Conservation (phyloP, 345 rosid species). For the Citrus glauca region DNA sequence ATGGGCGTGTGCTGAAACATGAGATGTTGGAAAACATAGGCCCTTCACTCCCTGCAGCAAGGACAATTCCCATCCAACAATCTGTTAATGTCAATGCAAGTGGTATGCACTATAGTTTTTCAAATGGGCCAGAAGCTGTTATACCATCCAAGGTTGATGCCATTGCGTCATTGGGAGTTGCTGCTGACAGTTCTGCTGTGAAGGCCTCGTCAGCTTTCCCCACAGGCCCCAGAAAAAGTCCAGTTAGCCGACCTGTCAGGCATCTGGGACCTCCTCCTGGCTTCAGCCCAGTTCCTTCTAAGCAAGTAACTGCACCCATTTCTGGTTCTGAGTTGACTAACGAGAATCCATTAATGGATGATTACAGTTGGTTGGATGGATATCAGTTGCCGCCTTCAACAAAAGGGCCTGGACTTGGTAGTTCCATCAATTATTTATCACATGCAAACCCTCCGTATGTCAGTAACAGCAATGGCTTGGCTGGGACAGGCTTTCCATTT, state of each 20-base stretch:
- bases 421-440: slow-evolving; percentile 38
- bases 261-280: slow-evolving; percentile 98
- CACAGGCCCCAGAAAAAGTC: slow-evolving; percentile 47
- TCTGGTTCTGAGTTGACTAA: slow-evolving; percentile 32
- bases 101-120: slow-evolving; percentile 40
- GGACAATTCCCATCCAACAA: slow-evolving; percentile 38
- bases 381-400: slow-evolving; percentile 62
- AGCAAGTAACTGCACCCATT: slow-evolving; percentile 42
- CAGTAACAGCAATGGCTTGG: slow-evolving; percentile 43
- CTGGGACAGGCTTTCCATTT: slow-evolving; percentile 70
- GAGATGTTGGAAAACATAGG: slow-evolving; percentile 48
- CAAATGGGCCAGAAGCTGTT: slow-evolving; percentile 37
- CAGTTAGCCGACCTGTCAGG: slow-evolving; percentile 73
- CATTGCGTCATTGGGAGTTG: slow-evolving; percentile 43
- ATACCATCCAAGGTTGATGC: slow-evolving; percentile 43
- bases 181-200: slow-evolving; percentile 38
- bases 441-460: slow-evolving; percentile 46
- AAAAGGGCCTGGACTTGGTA: slow-evolving; percentile 38
- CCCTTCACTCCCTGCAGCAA: slow-evolving; percentile 31
- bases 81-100: slow-evolving; percentile 32
- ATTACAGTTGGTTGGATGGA: slow-evolving; percentile 98
- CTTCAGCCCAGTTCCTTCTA: slow-evolving; percentile 63
- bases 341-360: slow-evolving; percentile 51
- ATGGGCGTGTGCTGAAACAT: slow-evolving; percentile 48
- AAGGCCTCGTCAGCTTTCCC: slow-evolving; percentile 38